Base-by-base conservation (phyloP, 148 eudicot species). In the Cornus controversa region DNA sequence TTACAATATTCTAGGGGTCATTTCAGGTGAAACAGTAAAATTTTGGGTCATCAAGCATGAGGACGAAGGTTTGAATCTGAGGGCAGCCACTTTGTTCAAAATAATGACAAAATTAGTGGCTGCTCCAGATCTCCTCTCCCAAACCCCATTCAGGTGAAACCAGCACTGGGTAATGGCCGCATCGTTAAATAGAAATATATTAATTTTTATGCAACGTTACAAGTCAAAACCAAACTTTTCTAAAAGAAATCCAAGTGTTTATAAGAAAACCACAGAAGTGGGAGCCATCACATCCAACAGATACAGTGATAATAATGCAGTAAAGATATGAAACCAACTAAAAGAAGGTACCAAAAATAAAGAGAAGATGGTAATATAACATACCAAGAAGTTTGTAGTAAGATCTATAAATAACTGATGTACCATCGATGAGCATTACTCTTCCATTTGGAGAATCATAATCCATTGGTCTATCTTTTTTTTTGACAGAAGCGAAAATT, bases 381-480 rank as follows among this genome's bases (percentile, higher is more conserved):
- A 23, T 82, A 96, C 99, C 99, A 84, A 96, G 83, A 81, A 96
- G 93, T 86, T 87, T 96, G 88, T 85, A 93, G 76, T 96, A 96
- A 40, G 99, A 93, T 80, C 98, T 88, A 78, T 96, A 93, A 23
- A 96, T 93, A 80, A 96, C 74, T 45, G 99, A 84, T 3, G 97
- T 93, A 66, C 99, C 99, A 80, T 96, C 99, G 80, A 96, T 96
- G 67, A 96, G 98, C 99, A 96, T 93, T 68, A 96, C 91, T 85
- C 97, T 86, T 27, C 93, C 98, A 82, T 85, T 83, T 69, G 96
- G 81, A 76, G 87, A 76, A 82, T 66, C 85, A 34, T 14, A 64
- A 62, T 66, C 74, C 20, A 79, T 57, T 31, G 79, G 27, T 16
- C 70, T 73, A 29, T 68, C 79, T 26, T 57, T 80, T 62, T 71